Base-by-base conservation (phyloP, 2,329 filamentous ascomycete species). In the Albophoma yamanashiensis region DNA sequence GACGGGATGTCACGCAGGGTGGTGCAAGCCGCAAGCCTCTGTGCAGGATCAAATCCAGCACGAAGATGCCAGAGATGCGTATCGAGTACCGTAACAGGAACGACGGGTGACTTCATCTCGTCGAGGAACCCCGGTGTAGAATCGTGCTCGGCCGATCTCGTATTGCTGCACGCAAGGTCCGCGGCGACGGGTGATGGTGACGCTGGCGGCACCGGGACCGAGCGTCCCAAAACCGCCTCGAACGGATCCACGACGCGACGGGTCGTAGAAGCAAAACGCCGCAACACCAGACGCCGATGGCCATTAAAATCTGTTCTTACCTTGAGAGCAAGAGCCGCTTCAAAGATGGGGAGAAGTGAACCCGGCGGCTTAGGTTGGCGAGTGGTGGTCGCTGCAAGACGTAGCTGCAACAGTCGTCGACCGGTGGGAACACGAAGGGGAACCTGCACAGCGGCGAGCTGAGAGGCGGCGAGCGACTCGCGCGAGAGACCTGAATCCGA, bases 401-500 rank as follows among this genome's bases (percentile, higher is more conserved):
- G 4, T 31, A 31, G 27, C 47, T 25, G 22, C 47, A 20, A 22
- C 50, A 36, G 31, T 36, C 31, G 50, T 36, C 50, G 50, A 53
- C 31, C 31, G 9, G 31, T 36, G 50, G 50, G 50, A 53, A 36
- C 50, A 53, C 50, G 14, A 69, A 62, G 66, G 34, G 59, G 58
- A 63, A 64, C 68, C 69, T 63, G 61, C 64, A 62, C 66, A 68
- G 66, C 65, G 57, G 64, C 62, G 62, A 63, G 64, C 67, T 67
- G 65, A 67, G 64, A 68, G 71, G 69, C 62, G 62, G 63, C 61
- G 62, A 61, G 63, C 60, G 53, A 63, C 69, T 73, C 68, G 68
- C 69, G 69, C 67, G 68, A 71, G 63, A 64, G 60, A 65, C 63
- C 62, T 58, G 66, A 68, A 67, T 65, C 66, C 64, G 65, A 59